A percentile compares a stretch with the other conserved stretches of the same genome.
Conservation (phyloP, 1,284 basidiomycete genomes). For the Cryptococcus sp. region DNA sequence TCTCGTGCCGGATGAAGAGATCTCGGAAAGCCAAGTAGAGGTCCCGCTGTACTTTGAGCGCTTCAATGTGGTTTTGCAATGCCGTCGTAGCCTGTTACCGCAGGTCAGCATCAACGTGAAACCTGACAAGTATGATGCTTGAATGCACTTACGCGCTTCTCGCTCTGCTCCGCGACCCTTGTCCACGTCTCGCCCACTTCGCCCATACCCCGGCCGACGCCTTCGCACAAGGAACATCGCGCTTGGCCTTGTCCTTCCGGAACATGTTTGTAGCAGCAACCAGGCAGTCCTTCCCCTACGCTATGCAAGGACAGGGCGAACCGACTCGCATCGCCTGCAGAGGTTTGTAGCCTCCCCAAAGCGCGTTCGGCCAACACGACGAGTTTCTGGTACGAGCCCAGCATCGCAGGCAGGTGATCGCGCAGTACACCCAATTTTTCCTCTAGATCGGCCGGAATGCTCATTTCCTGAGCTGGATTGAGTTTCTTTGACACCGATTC, state of each 20-base stretch:
- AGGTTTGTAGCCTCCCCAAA: conserved; percentile 79
- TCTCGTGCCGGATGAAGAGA: conserved; percentile 77
- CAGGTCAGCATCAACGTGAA: neutral
- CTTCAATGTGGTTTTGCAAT: conserved; percentile 35
- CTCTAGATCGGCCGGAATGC: conserved; percentile 85
- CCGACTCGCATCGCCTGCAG: conserved; percentile 77
- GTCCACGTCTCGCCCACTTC: conserved; percentile 70
- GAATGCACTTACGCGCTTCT: conserved; percentile 66
- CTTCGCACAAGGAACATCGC: conserved; percentile 71
- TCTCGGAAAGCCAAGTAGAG: conserved; percentile 82
- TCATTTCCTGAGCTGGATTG: conserved; percentile 82
- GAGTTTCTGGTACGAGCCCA: conserved; percentile 82
- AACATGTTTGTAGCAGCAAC: conserved; percentile 53
- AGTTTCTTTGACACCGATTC: conserved; percentile 79
- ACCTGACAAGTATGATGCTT: neutral
- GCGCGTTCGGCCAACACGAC: conserved; percentile 81
- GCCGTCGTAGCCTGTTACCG: conserved; percentile 17
- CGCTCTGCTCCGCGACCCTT: conserved; percentile 73
- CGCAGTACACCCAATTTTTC: conserved; percentile 78
- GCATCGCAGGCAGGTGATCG: conserved; percentile 67
- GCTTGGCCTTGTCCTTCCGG: conserved; percentile 59
- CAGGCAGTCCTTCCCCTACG: conserved; percentile 62
- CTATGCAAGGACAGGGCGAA: conserved; percentile 76
- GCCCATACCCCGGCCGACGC: conserved; percentile 71
- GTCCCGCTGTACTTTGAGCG: conserved; percentile 73